phyloP scores from a whole-genome alignment of 2,329 filamentous ascomycete genomes.

The Tolypocladium ophioglossoides region DNA sequence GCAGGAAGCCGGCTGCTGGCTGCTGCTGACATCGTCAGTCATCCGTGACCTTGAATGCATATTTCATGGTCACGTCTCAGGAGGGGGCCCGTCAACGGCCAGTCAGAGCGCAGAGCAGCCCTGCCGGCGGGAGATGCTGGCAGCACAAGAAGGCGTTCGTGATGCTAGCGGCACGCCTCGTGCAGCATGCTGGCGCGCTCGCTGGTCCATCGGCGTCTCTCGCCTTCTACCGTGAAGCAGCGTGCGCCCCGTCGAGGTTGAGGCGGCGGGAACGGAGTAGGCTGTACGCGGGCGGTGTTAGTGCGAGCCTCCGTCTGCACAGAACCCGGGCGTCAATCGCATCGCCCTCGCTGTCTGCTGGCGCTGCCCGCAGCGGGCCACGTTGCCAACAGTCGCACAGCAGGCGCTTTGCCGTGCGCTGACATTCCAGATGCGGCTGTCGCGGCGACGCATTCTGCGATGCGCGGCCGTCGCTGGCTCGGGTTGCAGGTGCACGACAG shows the following conservation, averaged over 20 bases:
- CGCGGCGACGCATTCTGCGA: neutral
- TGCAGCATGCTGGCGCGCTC: neutral
- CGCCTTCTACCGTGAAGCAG: neutral
- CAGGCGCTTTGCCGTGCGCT: neutral
- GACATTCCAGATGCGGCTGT: neutral
- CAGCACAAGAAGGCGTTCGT: neutral
- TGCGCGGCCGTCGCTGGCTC: neutral
- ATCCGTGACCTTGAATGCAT: neutral
- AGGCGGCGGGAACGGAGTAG: too few relatives aligned
- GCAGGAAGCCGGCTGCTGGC: neutral
- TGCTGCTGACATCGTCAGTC: neutral
- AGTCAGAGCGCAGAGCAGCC: constrained; percentile 3
- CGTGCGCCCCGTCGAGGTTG: neutral
- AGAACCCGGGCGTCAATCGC: too few relatives aligned
- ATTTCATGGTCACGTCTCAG: neutral
- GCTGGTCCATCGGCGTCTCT: neutral
- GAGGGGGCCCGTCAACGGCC: neutral
- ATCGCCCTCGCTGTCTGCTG: neutral
- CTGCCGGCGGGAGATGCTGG: constrained; percentile 1
- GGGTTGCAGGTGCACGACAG: neutral
- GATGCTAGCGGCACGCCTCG: neutral
- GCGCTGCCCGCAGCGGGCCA: neutral
- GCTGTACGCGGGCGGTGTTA: neutral
- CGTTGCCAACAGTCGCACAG: neutral
- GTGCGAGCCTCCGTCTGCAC: neutral